Base-by-base conservation (phyloP, 2,329 filamentous ascomycete genomes). In the Botryotinia narcissicola region DNA sequence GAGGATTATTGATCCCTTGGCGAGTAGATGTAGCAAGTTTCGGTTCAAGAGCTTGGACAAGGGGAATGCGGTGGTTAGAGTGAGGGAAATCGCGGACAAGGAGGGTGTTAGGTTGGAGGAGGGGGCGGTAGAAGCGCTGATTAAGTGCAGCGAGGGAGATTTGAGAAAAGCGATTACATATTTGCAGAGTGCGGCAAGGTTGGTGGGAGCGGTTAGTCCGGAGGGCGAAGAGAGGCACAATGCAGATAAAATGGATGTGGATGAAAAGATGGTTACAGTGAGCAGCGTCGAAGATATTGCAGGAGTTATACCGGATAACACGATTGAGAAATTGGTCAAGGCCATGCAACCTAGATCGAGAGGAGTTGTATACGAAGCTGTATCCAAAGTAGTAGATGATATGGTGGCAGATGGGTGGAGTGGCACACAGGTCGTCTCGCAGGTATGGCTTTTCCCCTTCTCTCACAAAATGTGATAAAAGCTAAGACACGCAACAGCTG, bases 361-460 rank as follows among this genome's bases (percentile, higher is more conserved):
- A 54, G 87, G 87, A 1, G 86, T 88, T 22, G 86, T 90, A 0
- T 99, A 97, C 80, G 87, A 90, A 74, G 87, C 88, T 20, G 89
- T 99, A 25, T 90, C 94, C 0, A 90, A 90, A 76, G 91, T 93
- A 9, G 92, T 98, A 8, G 93, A 95, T 78, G 92, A 97, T 76
- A 90, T 99, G 86, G 91, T 98, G 64, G 95, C 95, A 0, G 96
- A 98, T 83, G 96, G 96, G 14, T 99, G 96, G 95, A 98, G 95
- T 81, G 96, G 95, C 37, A 90, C 91, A 10, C 96, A 98, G 83
- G 89, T 98, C 40, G 87, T 98, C 54, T 85, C 88, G 29, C 94
- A 97, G 87, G 91, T 92, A 84, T 82, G 84, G 79, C 67, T 57
- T 64, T 42, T 20, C 42, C 44, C 48, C 51, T 54, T 25, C 29